Evolutionary conservation across 352 stramenopile species (phyloP).

Genomic region (Phytophthora fragariaefolia): DNA sequence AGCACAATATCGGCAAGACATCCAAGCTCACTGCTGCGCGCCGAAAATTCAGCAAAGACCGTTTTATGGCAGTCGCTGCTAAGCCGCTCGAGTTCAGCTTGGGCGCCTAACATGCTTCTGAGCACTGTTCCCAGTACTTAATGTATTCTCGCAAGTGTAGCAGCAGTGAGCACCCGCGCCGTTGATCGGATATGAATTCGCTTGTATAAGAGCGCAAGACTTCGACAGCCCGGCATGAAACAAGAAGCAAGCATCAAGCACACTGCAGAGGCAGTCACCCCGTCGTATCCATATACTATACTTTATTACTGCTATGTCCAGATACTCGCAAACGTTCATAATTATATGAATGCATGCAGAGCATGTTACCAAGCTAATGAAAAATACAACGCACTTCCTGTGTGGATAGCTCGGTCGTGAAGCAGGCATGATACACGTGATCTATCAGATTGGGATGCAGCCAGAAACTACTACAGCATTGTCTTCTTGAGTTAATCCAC

Average conservation of each 20-base stretch:
- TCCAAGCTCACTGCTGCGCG: constrained; percentile 83
- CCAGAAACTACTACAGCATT: constrained; percentile 7
- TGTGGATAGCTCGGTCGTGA: background rate
- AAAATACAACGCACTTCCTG: constrained; percentile 1
- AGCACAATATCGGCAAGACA: constrained; percentile 70
- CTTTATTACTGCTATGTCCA: too few relatives aligned
- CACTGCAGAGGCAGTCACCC: constrained; percentile 22
- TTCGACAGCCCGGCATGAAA: constrained; percentile 19
- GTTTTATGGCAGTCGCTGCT: constrained; percentile 78
- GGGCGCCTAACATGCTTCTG: constrained; percentile 23
- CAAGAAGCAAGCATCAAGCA: constrained; percentile 25
- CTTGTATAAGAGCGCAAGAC: constrained; percentile 42
- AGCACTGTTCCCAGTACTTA: constrained; percentile 36
- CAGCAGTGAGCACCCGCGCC: constrained; percentile 19
- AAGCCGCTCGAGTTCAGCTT: constrained; percentile 63
- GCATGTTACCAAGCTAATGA: constrained; percentile 13
- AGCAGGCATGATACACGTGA: constrained; percentile 10
- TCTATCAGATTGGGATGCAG: constrained; percentile 28
- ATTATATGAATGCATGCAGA: constrained; percentile 4
- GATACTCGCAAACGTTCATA: background rate
- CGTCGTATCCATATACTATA: constrained; percentile 46
- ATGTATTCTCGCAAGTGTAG: constrained; percentile 31
- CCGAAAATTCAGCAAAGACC: constrained; percentile 89
- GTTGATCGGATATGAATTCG: constrained; percentile 41
- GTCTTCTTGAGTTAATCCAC: constrained; percentile 49